These are phyloP conservation scores for Gossypium raimondii DNA, from an alignment of 345 rosid genomes.

Conservation along the genomic window DNA sequence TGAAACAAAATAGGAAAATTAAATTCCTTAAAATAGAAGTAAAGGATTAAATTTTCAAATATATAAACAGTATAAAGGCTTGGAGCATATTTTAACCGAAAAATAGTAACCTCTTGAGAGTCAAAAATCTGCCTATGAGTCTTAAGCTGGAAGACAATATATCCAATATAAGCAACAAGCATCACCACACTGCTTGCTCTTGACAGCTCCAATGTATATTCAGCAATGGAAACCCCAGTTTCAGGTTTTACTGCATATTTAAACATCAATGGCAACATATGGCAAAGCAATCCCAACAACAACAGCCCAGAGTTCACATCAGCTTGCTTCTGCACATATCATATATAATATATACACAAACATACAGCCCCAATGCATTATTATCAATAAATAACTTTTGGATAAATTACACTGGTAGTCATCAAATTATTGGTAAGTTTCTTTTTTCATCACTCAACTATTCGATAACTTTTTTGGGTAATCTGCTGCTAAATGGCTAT, in stretches of 20 bases:
- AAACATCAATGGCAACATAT: conserved; percentile 64
- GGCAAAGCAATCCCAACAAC: conserved; percentile 70
- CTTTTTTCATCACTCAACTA: no score
- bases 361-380: neutral
- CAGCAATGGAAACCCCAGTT: conserved; percentile 23
- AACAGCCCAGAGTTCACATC: conserved; percentile 73
- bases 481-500: no score
- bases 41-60: no score
- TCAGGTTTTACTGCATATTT: conserved; percentile 33
- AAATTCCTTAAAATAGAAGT: no score
- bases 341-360: neutral
- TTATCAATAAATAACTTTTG: neutral
- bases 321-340: conserved; percentile 53
- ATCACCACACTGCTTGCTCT: conserved; percentile 30
- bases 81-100: no score
- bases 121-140: conserved; percentile 62
- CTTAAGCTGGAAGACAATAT: conserved; percentile 78
- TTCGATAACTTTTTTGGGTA: no score
- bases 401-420: no score
- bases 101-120: conserved; percentile 36
- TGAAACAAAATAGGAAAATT: no score
- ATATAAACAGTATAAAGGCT: no score
- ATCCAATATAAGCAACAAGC: conserved; percentile 18
- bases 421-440: no score
- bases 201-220: conserved; percentile 49